A percentile compares a stretch with the other conserved stretches of the same genome.
Evolutionary conservation across 164 flowering plant genomes (phyloP).

Genomic region (Vitis rupestris): DNA sequence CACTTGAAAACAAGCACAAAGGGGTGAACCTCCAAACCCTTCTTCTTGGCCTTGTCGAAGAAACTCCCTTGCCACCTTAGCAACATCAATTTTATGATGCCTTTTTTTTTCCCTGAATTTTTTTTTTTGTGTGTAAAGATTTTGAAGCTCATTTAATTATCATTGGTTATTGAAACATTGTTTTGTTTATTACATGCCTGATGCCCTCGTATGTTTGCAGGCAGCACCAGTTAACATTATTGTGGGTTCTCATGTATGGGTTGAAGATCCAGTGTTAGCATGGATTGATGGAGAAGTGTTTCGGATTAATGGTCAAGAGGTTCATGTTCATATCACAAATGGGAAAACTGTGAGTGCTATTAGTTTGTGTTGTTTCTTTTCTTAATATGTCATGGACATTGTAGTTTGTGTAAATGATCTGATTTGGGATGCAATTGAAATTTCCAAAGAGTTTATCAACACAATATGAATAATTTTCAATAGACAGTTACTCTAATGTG

Average conservation of each 20-base stretch:
- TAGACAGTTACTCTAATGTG: too few relatives aligned
- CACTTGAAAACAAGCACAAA: too few relatives aligned
- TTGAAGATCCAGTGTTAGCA: constrained; percentile 49
- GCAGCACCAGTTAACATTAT: constrained; percentile 41
- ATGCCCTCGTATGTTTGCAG: constrained; percentile 23
- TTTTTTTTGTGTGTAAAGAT: too few relatives aligned
- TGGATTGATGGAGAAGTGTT: constrained; percentile 67
- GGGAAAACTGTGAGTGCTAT: constrained; percentile 51
- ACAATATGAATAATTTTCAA: too few relatives aligned
- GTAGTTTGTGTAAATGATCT: not conserved
- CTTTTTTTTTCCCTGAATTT: not conserved
- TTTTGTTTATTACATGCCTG: too few relatives aligned
- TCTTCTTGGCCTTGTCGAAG: too few relatives aligned
- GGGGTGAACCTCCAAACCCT: too few relatives aligned
- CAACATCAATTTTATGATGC: not conserved
- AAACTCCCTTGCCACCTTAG: not conserved
- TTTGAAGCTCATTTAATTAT: too few relatives aligned
- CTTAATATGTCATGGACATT: not conserved
- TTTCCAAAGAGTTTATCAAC: too few relatives aligned
- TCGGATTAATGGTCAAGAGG: constrained; percentile 45
- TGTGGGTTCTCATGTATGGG: constrained; percentile 72
- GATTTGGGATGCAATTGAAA: too few relatives aligned
- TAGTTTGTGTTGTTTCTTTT: not conserved
- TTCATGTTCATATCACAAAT: constrained; percentile 34
- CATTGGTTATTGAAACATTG: too few relatives aligned